A percentile compares a stretch with the other conserved stretches of the same genome.
phyloP scores from a whole-genome alignment of 2,329 filamentous ascomycete species.

The Remersonia thermophila region DNA sequence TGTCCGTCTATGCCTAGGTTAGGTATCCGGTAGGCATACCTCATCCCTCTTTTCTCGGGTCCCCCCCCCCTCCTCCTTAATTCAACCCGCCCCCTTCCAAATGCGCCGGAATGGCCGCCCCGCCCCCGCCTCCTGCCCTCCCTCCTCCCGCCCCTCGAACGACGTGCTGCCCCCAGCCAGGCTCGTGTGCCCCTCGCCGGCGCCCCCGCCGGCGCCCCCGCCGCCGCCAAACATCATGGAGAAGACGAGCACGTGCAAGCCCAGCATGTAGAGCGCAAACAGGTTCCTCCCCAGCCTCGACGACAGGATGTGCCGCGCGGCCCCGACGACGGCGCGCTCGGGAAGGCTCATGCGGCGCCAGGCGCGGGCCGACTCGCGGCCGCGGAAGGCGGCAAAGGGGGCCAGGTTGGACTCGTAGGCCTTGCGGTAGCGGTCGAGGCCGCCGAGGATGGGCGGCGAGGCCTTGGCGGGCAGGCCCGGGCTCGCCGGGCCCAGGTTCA shows the following conservation, averaged over 20 bases:
- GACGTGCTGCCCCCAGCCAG: slow-evolving; percentile 45
- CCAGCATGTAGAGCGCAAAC: slow-evolving; percentile 85
- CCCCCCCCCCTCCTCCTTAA: too few species aligned
- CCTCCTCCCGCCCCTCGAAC: slow-evolving; percentile 40
- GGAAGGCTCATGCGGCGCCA: slow-evolving; percentile 89
- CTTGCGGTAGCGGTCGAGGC: slow-evolving; percentile 74
- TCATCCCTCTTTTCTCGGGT: too few species aligned
- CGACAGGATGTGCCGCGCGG: slow-evolving; percentile 82
- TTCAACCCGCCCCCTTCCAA: slow-evolving; percentile 25
- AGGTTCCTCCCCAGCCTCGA: slow-evolving; percentile 84
- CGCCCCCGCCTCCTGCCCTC: slow-evolving; percentile 31
- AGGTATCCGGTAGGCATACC: too few species aligned
- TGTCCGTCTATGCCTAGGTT: too few species aligned
- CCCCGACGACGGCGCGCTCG: slow-evolving; percentile 78
- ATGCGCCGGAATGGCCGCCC: slow-evolving; percentile 27
- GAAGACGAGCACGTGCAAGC: slow-evolving; percentile 79
- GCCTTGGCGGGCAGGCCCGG: slow-evolving; percentile 55
- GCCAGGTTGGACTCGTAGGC: slow-evolving; percentile 94
- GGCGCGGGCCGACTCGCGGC: slow-evolving; percentile 81
- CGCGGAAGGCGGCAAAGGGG: slow-evolving; percentile 88
- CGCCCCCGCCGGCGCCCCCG: too few species aligned
- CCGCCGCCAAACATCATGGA: slow-evolving; percentile 53
- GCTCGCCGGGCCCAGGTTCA: slow-evolving; percentile 30
- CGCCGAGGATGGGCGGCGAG: slow-evolving; percentile 45
- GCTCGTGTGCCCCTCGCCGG: slow-evolving; percentile 51